Evolutionary conservation across 371 early-diverging fungal species (phyloP).

Genomic region (Nematocida minor): DNA sequence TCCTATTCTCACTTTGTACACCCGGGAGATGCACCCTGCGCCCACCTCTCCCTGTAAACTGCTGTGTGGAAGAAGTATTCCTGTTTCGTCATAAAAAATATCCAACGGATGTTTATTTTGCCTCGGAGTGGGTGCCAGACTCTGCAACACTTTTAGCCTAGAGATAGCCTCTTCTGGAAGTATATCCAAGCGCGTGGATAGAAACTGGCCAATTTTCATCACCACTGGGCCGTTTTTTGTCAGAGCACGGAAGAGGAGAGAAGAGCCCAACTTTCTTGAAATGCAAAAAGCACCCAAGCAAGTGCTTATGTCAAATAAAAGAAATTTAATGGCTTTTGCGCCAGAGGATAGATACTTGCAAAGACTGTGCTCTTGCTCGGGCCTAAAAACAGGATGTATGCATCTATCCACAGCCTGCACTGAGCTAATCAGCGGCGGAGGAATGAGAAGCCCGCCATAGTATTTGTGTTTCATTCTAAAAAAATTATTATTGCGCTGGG

Average conservation of each 20-base stretch:
- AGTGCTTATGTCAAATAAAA: background rate
- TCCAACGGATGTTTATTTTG: slow-evolving; percentile 71
- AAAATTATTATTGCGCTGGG: background rate
- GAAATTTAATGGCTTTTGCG: background rate
- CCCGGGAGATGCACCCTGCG: slow-evolving; percentile 87
- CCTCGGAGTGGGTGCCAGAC: slow-evolving; percentile 69
- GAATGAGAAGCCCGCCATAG: background rate
- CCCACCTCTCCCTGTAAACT: slow-evolving; percentile 75
- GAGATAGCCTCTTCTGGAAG: slow-evolving; percentile 73
- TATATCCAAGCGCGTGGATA: slow-evolving; percentile 79
- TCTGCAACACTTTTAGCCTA: slow-evolving; percentile 74
- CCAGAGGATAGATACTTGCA: background rate
- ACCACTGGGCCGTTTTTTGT: slow-evolving; percentile 73
- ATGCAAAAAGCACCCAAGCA: background rate
- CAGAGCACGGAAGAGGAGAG: background rate
- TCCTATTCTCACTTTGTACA: slow-evolving; percentile 65
- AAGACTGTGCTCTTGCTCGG: background rate
- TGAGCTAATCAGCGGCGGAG: background rate
- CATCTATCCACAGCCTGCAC: background rate
- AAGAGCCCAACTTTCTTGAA: background rate
- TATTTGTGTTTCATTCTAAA: background rate
- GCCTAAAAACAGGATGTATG: background rate
- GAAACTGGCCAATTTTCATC: slow-evolving; percentile 90
- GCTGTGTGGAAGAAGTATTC: slow-evolving; percentile 42
- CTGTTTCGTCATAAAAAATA: slow-evolving; percentile 25